phyloP scores from a whole-genome alignment of 2,329 filamentous ascomycete genomes.

The Zymoseptoria pseudotritici region DNA sequence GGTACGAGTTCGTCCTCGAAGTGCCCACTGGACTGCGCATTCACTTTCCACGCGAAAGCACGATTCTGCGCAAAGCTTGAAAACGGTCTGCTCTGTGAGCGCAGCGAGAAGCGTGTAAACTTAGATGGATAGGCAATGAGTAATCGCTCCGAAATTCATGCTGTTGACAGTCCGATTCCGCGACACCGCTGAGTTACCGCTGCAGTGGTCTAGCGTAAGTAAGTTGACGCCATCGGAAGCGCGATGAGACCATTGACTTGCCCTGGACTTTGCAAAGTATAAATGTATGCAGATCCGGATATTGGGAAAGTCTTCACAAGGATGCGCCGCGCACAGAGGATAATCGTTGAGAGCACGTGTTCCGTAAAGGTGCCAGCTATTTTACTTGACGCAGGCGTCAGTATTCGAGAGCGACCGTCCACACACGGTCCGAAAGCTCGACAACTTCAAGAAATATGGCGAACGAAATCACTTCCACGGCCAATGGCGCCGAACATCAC shows the following conservation, averaged over 20 bases:
- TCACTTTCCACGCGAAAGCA: background rate
- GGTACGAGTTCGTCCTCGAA: background rate
- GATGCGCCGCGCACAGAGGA: background rate
- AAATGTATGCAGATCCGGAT: background rate
- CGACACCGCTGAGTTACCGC: too few relatives aligned
- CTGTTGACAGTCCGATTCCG: too few relatives aligned
- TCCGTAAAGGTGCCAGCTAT: background rate
- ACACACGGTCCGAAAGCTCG: too few relatives aligned
- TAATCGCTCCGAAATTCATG: too few relatives aligned
- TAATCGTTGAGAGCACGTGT: background rate
- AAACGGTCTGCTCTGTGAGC: background rate
- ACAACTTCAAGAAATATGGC: too few relatives aligned
- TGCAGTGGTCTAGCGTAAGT: too few relatives aligned
- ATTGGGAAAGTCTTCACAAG: background rate
- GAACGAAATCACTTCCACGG: background rate
- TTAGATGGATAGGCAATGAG: background rate
- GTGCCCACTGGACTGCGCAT: background rate
- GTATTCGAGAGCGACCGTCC: too few relatives aligned
- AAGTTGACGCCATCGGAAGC: background rate
- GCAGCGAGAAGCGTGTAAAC: background rate
- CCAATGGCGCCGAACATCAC: conserved; percentile 1
- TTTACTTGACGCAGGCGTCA: too few relatives aligned
- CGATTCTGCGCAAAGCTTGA: background rate
- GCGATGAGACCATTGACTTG: background rate
- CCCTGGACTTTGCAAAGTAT: background rate